Percentiles rank a stretch among this genome's conserved stretches.
Conservation (phyloP, 2,329 filamentous ascomycete genomes). For the Calonectria montana region DNA sequence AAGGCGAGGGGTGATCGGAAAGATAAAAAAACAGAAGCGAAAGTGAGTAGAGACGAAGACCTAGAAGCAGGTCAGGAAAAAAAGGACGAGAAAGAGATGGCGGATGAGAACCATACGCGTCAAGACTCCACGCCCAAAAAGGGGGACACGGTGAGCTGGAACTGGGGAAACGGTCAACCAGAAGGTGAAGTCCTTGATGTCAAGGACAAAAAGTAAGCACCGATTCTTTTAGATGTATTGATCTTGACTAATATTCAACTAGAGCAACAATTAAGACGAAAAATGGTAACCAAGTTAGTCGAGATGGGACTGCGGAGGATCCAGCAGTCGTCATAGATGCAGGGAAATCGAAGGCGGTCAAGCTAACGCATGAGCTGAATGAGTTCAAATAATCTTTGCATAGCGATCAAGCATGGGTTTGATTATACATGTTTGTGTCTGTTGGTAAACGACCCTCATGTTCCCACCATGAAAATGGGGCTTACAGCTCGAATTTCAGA, state of each 20-base stretch:
- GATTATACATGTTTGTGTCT: too few species aligned
- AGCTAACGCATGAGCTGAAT: slow-evolving; percentile 54
- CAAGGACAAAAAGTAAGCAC: slow-evolving; percentile 53
- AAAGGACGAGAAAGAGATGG: slow-evolving; percentile 20
- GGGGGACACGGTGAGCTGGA: slow-evolving; percentile 59
- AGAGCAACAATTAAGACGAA: slow-evolving; percentile 51
- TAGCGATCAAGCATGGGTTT: background rate
- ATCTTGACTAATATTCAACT: background rate
- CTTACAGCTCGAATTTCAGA: too few species aligned
- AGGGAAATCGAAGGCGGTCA: slow-evolving; percentile 56
- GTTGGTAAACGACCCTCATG: too few species aligned
- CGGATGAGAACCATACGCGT: background rate
- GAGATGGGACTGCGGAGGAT: slow-evolving; percentile 53
- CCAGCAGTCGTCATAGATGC: slow-evolving; percentile 57
- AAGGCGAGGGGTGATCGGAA: slow-evolving; percentile 26
- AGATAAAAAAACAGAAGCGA: slow-evolving; percentile 21
- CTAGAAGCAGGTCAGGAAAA: slow-evolving; percentile 21
- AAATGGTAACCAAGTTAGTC: slow-evolving; percentile 53
- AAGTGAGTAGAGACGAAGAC: slow-evolving; percentile 32
- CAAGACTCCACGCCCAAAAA: slow-evolving; percentile 40
- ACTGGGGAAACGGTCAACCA: slow-evolving; percentile 57
- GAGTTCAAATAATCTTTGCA: background rate
- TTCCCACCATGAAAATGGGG: too few species aligned
- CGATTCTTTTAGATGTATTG: fast-evolving
- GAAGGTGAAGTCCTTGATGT: slow-evolving; percentile 58